Percentiles rank a stretch among this genome's conserved stretches.
phyloP scores from a whole-genome alignment of 306 rosid genomes.

The Vigna reflexopilosa region DNA sequence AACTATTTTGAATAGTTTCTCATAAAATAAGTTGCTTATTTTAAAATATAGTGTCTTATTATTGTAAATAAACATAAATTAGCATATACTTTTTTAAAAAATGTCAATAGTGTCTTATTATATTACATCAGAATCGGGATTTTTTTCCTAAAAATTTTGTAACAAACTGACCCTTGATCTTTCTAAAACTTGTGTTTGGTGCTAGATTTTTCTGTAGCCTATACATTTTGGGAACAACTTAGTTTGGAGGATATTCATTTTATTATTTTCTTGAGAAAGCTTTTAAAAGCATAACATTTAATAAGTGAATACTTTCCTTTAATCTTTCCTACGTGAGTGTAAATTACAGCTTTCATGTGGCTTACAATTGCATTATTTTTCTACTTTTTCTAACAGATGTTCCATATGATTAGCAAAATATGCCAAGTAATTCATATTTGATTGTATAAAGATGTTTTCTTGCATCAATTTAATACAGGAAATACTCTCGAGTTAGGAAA shows the following conservation, averaged over 20 bases:
- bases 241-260: not conserved
- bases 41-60: too few relatives aligned
- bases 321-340: not conserved
- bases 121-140: too few relatives aligned
- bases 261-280: not conserved
- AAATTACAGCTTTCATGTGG: constrained; percentile 35
- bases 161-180: too few relatives aligned
- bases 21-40: too few relatives aligned
- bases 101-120: too few relatives aligned
- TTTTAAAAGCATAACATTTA: not conserved
- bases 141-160: too few relatives aligned
- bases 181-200: not conserved
- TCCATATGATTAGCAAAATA: constrained; percentile 15
- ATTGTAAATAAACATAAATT: too few relatives aligned
- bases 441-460: constrained; percentile 13
- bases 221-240: constrained; percentile 1
- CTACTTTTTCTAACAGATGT: not conserved
- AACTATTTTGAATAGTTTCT: too few relatives aligned
- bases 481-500: constrained; percentile 73
- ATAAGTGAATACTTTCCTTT: not conserved
- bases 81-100: too few relatives aligned
- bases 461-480: constrained; percentile 55
- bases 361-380: constrained; percentile 26
- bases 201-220: constrained; percentile 20
- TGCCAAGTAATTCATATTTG: constrained; percentile 11